A percentile compares a stretch with the other conserved stretches of the same genome.
phyloP scores from a whole-genome alignment of 805 yeast species.

The Limtongia smithiae region DNA sequence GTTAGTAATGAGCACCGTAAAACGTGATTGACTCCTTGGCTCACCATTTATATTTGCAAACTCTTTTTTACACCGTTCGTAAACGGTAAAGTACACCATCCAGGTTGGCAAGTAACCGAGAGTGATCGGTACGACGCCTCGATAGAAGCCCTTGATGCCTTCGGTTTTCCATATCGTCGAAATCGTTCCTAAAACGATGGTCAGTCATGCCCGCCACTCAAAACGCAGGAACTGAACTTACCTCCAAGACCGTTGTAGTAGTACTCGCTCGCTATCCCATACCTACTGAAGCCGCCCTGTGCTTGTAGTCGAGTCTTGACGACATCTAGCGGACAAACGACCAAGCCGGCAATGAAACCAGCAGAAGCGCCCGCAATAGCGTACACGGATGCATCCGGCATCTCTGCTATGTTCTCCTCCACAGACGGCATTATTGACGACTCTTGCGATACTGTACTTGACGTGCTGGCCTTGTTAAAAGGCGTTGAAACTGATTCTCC shows the following conservation, averaged over 20 bases:
- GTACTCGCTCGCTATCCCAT: slow-evolving; percentile 15
- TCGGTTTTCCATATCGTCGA: slow-evolving; percentile 67
- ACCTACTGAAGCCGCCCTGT: slow-evolving; percentile 54
- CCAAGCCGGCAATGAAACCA: slow-evolving; percentile 82
- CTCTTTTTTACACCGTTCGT: slow-evolving; percentile 67
- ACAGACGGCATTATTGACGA: too few species aligned
- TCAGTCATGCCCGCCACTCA: neutral
- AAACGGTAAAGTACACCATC: slow-evolving; percentile 91
- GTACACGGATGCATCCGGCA: slow-evolving; percentile 35
- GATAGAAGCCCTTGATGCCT: slow-evolving; percentile 76
- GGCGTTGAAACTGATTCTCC: too few species aligned
- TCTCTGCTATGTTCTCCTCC: too few species aligned
- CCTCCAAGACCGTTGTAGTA: slow-evolving; percentile 25
- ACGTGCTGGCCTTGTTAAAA: too few species aligned
- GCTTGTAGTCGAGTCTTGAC: slow-evolving; percentile 94
- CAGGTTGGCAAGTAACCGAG: slow-evolving; percentile 95
- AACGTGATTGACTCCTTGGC: neutral
- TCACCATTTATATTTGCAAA: slow-evolving; percentile 40
- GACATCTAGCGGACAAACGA: slow-evolving; percentile 93
- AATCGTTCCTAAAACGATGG: slow-evolving; percentile 49
- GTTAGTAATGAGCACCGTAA: neutral
- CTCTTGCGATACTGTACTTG: too few species aligned
- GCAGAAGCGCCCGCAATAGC: slow-evolving; percentile 92
- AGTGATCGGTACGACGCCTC: slow-evolving; percentile 89
- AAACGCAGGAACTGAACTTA: neutral